phyloP scores from a whole-genome alignment of 345 rosid species.

The Hibiscus syriacus region DNA sequence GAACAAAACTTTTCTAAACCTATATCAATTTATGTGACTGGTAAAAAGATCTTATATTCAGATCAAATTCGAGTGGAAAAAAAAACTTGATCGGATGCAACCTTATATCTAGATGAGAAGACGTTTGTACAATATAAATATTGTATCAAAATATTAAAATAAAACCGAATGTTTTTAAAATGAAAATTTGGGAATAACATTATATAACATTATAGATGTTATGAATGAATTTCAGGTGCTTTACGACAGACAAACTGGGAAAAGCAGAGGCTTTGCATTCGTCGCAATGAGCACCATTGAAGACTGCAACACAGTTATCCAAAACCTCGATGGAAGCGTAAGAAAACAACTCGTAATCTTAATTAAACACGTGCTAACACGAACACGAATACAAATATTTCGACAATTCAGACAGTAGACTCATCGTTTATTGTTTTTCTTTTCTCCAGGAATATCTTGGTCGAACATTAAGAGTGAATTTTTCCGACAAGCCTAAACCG shows the following conservation, averaged over 20 bases:
- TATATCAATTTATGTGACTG: too few relatives aligned
- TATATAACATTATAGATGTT: too few relatives aligned
- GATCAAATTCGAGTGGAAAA: too few relatives aligned
- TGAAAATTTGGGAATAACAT: too few relatives aligned
- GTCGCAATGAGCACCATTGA: slow-evolving; percentile 83
- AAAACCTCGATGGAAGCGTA: slow-evolving; percentile 90
- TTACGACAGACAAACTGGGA: slow-evolving; percentile 70
- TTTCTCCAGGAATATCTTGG: slow-evolving; percentile 57
- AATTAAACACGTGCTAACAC: neutral
- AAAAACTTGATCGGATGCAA: too few relatives aligned
- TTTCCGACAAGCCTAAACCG: slow-evolving; percentile 59
- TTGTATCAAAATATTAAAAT: too few relatives aligned
- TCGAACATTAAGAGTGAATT: slow-evolving; percentile 61
- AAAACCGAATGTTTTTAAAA: too few relatives aligned
- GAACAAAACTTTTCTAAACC: too few relatives aligned
- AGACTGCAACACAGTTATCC: slow-evolving; percentile 57
- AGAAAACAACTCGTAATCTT: slow-evolving; percentile 9
- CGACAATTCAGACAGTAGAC: neutral
- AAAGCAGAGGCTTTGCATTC: slow-evolving; percentile 83
- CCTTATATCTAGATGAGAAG: too few relatives aligned
- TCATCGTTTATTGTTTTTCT: neutral
- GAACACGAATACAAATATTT: neutral
- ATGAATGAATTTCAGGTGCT: slow-evolving; percentile 49
- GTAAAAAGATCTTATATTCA: too few relatives aligned
- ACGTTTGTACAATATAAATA: too few relatives aligned